Conservation (phyloP, 768 basidiomycete genomes). For the Boletus patriciae region DNA sequence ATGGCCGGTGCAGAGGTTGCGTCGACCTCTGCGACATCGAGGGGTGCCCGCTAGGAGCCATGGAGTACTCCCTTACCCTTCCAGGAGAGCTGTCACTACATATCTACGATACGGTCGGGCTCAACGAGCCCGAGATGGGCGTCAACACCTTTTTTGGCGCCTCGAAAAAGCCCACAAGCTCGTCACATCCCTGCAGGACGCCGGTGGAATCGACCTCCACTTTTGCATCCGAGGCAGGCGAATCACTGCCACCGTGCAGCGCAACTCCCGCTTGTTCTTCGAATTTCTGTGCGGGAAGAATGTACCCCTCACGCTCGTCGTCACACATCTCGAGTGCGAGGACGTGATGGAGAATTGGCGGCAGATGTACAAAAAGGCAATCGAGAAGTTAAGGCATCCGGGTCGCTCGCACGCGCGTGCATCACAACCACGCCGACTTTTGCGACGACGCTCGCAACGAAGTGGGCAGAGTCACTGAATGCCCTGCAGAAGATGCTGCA, state of each 20-base stretch:
- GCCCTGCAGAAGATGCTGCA: neutral
- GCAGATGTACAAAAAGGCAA: neutral
- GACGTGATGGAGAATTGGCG: conserved; percentile 15
- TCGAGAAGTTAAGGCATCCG: neutral
- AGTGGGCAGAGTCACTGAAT: conserved; percentile 1
- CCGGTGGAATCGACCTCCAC: conserved; percentile 16
- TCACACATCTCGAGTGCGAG: conserved; percentile 10
- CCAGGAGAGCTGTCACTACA: neutral
- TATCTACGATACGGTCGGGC: conserved; percentile 10
- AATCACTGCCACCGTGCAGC: conserved; percentile 6
- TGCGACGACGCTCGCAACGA: neutral
- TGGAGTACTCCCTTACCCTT: neutral
- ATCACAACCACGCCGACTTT: conserved; percentile 7
- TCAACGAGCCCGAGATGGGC: conserved; percentile 10
- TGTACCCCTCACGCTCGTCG: conserved; percentile 12
- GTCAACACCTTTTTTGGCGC: conserved; percentile 1
- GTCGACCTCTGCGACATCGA: neutral
- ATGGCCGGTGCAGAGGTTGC: neutral
- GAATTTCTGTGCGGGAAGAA: conserved; percentile 11
- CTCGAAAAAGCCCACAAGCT: conserved; percentile 12
- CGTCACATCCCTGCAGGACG: neutral
- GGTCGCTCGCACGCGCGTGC: conserved; percentile 8
- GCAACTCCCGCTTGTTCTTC: conserved; percentile 14
- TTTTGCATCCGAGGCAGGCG: conserved; percentile 12
- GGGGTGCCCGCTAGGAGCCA: neutral